A percentile compares a stretch with the other conserved stretches of the same genome.
Evolutionary conservation across 371 early-diverging fungal species (phyloP).

Genomic region (Haplosporangium sp.): DNA sequence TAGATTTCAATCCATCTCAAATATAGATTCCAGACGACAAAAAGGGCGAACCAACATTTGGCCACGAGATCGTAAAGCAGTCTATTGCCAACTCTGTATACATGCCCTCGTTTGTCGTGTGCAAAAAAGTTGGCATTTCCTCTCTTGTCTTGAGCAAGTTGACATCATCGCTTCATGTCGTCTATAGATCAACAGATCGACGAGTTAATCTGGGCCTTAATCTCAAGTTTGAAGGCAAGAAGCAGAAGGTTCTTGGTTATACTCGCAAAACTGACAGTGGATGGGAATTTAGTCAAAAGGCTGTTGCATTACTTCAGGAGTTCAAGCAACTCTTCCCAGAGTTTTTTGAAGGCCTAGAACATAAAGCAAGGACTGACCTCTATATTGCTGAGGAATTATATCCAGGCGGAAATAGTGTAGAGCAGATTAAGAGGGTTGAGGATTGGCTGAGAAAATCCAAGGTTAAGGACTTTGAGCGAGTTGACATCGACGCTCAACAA

Average conservation of each 20-base stretch:
- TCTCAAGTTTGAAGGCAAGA: slow-evolving; percentile 90
- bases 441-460: slow-evolving; percentile 77
- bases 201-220: slow-evolving; percentile 86
- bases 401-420: slow-evolving; percentile 58
- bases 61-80: slow-evolving; percentile 62
- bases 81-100: slow-evolving; percentile 62
- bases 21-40: slow-evolving; percentile 42
- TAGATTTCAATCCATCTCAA: not conserved
- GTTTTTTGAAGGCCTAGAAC: slow-evolving; percentile 74
- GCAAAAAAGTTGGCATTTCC: slow-evolving; percentile 70
- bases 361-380: slow-evolving; percentile 50
- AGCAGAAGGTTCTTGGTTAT: slow-evolving; percentile 89
- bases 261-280: slow-evolving; percentile 78
- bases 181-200: slow-evolving; percentile 64
- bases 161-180: slow-evolving; percentile 83
- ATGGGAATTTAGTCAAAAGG: slow-evolving; percentile 90
- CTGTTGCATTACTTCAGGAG: slow-evolving; percentile 75
- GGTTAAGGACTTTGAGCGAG: slow-evolving; percentile 73
- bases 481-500: slow-evolving; percentile 74
- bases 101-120: slow-evolving; percentile 73
- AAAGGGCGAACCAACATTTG: slow-evolving; percentile 66
- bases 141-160: slow-evolving; percentile 81
- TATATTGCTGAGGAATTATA: slow-evolving; percentile 71
- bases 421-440: slow-evolving; percentile 65
- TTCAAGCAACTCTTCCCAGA: slow-evolving; percentile 82